A percentile compares a stretch with the other conserved stretches of the same genome.
phyloP scores from a whole-genome alignment of 2,329 filamentous ascomycete genomes.

The Pyrenophora seminiperda region DNA sequence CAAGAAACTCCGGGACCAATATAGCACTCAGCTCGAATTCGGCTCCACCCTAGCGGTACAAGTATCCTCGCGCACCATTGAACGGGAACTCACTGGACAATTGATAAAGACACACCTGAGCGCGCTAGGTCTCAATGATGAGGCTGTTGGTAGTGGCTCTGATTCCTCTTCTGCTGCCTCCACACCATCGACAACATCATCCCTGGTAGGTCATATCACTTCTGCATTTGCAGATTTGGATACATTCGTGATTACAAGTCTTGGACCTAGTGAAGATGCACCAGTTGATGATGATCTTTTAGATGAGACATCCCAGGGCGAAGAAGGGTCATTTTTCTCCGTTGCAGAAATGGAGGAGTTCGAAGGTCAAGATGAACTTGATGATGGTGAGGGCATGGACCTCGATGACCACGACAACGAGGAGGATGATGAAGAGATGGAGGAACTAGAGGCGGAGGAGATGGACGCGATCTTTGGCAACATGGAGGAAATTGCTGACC shows the following conservation, averaged over 20 bases:
- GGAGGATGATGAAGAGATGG: conserved; percentile 20
- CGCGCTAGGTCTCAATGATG: conserved; percentile 10
- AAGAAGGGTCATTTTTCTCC: conserved; percentile 17
- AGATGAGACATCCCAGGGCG: background rate
- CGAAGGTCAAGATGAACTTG: background rate
- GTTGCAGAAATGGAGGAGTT: conserved; percentile 19
- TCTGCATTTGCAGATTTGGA: conserved; percentile 20
- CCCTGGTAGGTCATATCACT: conserved; percentile 12
- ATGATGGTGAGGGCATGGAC: background rate
- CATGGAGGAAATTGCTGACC: conserved; percentile 15
- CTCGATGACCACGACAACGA: conserved; percentile 5
- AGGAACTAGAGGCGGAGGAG: conserved; percentile 16
- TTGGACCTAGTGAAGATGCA: conserved; percentile 8
- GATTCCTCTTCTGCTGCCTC: background rate
- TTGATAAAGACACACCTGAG: conserved; percentile 13
- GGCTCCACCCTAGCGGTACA: background rate
- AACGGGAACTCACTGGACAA: conserved; percentile 10
- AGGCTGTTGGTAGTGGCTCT: conserved; percentile 3
- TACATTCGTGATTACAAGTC: conserved; percentile 17
- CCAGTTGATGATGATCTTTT: background rate
- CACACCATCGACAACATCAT: conserved; percentile 1
- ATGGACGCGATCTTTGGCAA: conserved; percentile 20
- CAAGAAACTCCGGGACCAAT: conserved; percentile 6
- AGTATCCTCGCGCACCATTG: background rate
- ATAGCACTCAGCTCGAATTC: conserved; percentile 14